Conservation (phyloP, 1,139 yeast genomes). For the Arxiozyma telluris region DNA sequence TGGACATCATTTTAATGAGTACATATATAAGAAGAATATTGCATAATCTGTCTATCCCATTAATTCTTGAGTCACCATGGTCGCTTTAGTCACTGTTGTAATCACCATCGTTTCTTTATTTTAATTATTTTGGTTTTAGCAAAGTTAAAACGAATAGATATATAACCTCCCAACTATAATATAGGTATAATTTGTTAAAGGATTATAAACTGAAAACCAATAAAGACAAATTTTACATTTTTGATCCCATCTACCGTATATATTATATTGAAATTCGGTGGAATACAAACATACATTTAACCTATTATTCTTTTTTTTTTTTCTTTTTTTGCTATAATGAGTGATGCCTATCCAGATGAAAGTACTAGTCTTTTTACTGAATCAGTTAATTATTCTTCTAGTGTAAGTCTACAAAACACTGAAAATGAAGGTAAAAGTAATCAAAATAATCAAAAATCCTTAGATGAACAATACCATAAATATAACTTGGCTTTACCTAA, state of each 20-base stretch:
- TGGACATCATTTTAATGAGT: too few relatives aligned
- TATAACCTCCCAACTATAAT: too few relatives aligned
- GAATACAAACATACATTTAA: too few relatives aligned
- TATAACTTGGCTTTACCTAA: constrained; percentile 25
- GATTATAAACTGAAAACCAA: not conserved
- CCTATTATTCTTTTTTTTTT: too few relatives aligned
- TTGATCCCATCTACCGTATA: not conserved
- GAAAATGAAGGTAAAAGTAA: constrained; percentile 4
- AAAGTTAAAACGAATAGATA: not conserved
- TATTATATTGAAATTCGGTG: not conserved
- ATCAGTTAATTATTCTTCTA: not conserved
- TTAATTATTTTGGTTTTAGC: too few relatives aligned
- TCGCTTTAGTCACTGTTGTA: too few relatives aligned
- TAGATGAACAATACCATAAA: constrained; percentile 20
- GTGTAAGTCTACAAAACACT: constrained; percentile 1
- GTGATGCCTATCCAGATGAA: constrained; percentile 10
- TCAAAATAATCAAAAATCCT: constrained; percentile 6
- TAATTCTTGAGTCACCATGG: too few relatives aligned
- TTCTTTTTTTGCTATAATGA: not conserved
- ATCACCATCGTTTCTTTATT: too few relatives aligned
- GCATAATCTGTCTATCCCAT: too few relatives aligned
- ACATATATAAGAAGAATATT: too few relatives aligned
- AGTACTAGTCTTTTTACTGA: constrained; percentile 14
- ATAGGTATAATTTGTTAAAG: not conserved
- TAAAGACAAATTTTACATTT: too few relatives aligned